Conservation (phyloP, 2,329 filamentous ascomycete genomes). For the Penicillium hesseltinei region DNA sequence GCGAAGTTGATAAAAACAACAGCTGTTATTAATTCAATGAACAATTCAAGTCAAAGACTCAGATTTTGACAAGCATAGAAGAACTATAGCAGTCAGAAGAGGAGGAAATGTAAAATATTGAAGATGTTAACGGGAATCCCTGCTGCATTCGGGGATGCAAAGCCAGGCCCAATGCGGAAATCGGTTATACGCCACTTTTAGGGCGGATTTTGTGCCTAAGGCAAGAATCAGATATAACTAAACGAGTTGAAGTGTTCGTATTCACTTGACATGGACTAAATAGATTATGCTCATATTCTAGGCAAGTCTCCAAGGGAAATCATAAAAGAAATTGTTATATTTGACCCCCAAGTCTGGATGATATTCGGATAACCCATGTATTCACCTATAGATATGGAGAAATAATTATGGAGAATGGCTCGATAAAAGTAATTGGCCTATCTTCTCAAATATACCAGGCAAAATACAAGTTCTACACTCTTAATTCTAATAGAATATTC, state of each 20-base stretch:
- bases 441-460: not conserved
- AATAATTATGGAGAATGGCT: not conserved
- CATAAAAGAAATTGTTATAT: no score
- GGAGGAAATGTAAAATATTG: no score
- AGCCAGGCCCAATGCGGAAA: slow-evolving; percentile 9
- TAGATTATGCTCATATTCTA: not conserved
- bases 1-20: not conserved
- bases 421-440: not conserved
- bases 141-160: slow-evolving; percentile 1
- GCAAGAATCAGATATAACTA: not conserved
- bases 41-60: not conserved
- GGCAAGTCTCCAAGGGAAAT: no score
- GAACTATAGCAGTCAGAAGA: not conserved
- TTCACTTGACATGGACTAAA: not conserved
- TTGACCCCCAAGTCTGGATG: not conserved
- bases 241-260: not conserved
- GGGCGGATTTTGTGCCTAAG: not conserved
- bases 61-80: not conserved
- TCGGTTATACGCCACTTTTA: slow-evolving; percentile 2
- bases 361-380: not conserved
- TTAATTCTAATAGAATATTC: not conserved
- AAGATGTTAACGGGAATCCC: not conserved
- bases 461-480: no score
- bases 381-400: not conserved
- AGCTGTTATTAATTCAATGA: not conserved